Base-by-base conservation (phyloP, 805 yeast species). In the Wickerhamomyces alni region DNA sequence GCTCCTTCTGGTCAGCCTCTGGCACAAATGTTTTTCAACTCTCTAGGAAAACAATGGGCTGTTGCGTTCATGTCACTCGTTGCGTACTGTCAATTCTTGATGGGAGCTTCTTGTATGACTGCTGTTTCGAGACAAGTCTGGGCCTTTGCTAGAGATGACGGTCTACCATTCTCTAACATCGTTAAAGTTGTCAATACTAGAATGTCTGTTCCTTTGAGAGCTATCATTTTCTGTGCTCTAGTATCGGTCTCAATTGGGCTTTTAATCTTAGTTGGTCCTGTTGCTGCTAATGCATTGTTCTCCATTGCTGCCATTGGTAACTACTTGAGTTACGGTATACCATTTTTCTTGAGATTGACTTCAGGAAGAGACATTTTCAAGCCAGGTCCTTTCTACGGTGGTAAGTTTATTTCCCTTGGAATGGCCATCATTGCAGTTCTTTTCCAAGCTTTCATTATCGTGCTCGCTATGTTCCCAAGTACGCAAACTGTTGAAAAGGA, bases 101-200 rank as follows among this genome's bases (percentile, higher is more conserved):
- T 80, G 86, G 82, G 83, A n/a, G 68, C 75, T 17, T 73, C 82
- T 7, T 69, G 72, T 43, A 58, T 78, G 40, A 69, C 79, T 26
- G 84, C 85, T 16, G 68, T 74, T 8, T 77, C 84, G 2, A 70
- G 87, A 58, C 87, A 80, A 59, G 67, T 78, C 37, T 82, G 83
- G 78, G 86, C 87, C 2, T 80, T 80, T 59, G 80, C 86, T 16
- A 73, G 89, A 63, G 89, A 82, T 57, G 80, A 80, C 45, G 87
- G 87, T 22, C 67, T 82, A 42, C 88, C 89, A 8, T 65, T 80
- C 49, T 69, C 81, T 16, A 58, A 66, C 30, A 63, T 66, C 51
- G 69, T 82, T 42, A 76, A 79, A 49, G 72, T 66, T 33, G 85
- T 83, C 32, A 66, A 82, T 54, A 66, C 71, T 38, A 69, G 55